Evolutionary conservation across 2,329 filamentous ascomycete species (phyloP).

Genomic region (Talaromyces sp.): DNA sequence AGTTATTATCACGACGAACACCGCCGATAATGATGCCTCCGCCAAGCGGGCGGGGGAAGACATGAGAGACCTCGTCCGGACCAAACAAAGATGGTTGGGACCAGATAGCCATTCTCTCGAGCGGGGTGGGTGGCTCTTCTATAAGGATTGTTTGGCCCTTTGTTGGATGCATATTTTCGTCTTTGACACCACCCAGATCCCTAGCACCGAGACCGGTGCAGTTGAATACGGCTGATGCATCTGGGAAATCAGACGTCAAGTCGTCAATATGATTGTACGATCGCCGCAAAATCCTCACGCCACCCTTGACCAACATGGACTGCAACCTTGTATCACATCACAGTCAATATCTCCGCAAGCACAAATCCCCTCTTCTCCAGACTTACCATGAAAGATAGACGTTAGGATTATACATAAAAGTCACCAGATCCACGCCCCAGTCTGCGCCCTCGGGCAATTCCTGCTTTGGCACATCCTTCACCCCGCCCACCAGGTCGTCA

Average conservation of each 20-base stretch:
- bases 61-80: slow-evolving; percentile 8
- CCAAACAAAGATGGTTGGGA: slow-evolving; percentile 4
- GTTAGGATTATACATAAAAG: slow-evolving; percentile 7
- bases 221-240: slow-evolving; percentile 12
- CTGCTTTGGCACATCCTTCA: slow-evolving; percentile 5
- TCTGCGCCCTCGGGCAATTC: slow-evolving; percentile 9
- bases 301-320: slow-evolving; percentile 7
- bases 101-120: slow-evolving; percentile 9
- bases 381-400: slow-evolving; percentile 10
- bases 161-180: slow-evolving; percentile 7
- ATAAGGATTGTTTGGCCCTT: slow-evolving; percentile 10
- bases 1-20: slow-evolving; percentile 5
- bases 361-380: neutral
- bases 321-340: neutral
- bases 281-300: slow-evolving; percentile 3
- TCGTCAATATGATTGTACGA: slow-evolving; percentile 8
- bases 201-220: slow-evolving; percentile 9
- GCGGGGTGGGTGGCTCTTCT: slow-evolving; percentile 3
- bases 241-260: slow-evolving; percentile 7
- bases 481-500: slow-evolving; percentile 7
- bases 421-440: slow-evolving; percentile 8
- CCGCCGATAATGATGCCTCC: slow-evolving; percentile 11
- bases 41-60: slow-evolving; percentile 9
- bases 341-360: neutral
- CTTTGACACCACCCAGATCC: slow-evolving; percentile 5